A percentile compares a stretch with the other conserved stretches of the same genome.
These are phyloP conservation scores for Keqinozyma sinolaborantium DNA, from an alignment of 1,139 yeast genomes.

Conservation along the genomic window DNA sequence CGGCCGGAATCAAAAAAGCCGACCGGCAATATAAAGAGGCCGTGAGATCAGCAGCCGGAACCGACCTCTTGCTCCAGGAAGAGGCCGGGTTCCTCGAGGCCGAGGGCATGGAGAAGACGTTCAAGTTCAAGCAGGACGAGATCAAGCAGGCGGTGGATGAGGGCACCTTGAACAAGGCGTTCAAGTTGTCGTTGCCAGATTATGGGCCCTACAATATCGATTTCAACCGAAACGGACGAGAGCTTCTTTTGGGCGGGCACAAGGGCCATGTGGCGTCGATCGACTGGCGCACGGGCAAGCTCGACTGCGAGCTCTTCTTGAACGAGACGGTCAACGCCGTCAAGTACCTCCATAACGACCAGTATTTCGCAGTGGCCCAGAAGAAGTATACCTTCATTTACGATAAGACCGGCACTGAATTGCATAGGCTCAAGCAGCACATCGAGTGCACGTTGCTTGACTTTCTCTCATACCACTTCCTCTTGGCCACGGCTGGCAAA, in stretches of 20 bases:
- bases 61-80: constrained; percentile 83
- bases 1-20: constrained; percentile 60
- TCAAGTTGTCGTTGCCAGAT: constrained; percentile 68
- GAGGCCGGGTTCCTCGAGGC: constrained; percentile 85
- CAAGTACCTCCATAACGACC: constrained; percentile 86
- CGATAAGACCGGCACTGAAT: constrained; percentile 86
- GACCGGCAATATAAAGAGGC: constrained; percentile 80
- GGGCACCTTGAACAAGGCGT: constrained; percentile 68
- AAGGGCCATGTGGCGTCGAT: constrained; percentile 95
- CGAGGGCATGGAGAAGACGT: constrained; percentile 91
- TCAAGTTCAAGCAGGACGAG: constrained; percentile 78
- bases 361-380: constrained; percentile 95
- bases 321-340: constrained; percentile 91
- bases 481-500: constrained; percentile 83
- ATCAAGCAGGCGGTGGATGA: constrained; percentile 76
- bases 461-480: constrained; percentile 88
- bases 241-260: constrained; percentile 76
- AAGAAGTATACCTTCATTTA: constrained; percentile 91
- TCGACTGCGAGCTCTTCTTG: constrained; percentile 78
- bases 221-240: constrained; percentile 85
- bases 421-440: constrained; percentile 89
- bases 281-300: constrained; percentile 89
- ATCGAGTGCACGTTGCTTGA: constrained; percentile 80
- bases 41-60: constrained; percentile 74
- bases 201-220: constrained; percentile 87